Conservation (phyloP, 192 early-diverging fungal species). For the Rhizophlyctis rosea region DNA sequence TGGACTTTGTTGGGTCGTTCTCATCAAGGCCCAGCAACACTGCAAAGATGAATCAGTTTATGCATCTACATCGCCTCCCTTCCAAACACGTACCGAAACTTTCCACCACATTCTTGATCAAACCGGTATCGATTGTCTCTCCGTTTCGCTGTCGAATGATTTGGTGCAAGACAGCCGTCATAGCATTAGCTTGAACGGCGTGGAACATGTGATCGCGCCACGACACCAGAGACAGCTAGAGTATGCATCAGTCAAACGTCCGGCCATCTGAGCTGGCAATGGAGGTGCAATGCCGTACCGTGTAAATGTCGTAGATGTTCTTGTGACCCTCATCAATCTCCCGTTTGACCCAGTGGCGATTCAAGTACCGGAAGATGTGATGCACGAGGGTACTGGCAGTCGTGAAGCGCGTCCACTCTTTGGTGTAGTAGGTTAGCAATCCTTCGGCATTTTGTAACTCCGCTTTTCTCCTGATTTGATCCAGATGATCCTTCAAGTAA, state of each 20-base stretch:
- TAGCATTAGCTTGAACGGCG: slow-evolving; percentile 68
- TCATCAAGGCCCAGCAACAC: slow-evolving; percentile 81
- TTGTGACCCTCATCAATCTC: slow-evolving; percentile 92
- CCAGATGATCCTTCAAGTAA: slow-evolving; percentile 53
- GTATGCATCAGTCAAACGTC: too few relatives aligned
- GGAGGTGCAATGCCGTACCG: too few relatives aligned
- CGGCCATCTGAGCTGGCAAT: too few relatives aligned
- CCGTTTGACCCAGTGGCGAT: slow-evolving; percentile 96
- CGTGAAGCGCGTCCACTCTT: slow-evolving; percentile 87
- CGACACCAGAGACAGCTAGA: too few relatives aligned
- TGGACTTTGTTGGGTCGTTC: slow-evolving; percentile 71
- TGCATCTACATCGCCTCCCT: not conserved
- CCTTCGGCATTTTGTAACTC: slow-evolving; percentile 69
- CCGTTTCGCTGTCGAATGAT: slow-evolving; percentile 84
- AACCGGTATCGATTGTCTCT: slow-evolving; percentile 78
- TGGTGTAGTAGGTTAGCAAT: slow-evolving; percentile 82
- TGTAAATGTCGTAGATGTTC: slow-evolving; percentile 88
- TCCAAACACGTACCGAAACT: slow-evolving; percentile 70
- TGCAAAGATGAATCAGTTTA: slow-evolving; percentile 23
- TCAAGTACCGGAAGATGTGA: slow-evolving; percentile 91
- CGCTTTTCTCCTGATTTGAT: slow-evolving; percentile 50
- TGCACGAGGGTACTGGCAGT: slow-evolving; percentile 81
- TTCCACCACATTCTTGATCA: slow-evolving; percentile 87
- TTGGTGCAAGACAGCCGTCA: slow-evolving; percentile 73
- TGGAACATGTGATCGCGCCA: too few relatives aligned